Evolutionary conservation across 495 filamentous ascomycete genomes (phyloP).

Genomic region (Neurospora sp.): DNA sequence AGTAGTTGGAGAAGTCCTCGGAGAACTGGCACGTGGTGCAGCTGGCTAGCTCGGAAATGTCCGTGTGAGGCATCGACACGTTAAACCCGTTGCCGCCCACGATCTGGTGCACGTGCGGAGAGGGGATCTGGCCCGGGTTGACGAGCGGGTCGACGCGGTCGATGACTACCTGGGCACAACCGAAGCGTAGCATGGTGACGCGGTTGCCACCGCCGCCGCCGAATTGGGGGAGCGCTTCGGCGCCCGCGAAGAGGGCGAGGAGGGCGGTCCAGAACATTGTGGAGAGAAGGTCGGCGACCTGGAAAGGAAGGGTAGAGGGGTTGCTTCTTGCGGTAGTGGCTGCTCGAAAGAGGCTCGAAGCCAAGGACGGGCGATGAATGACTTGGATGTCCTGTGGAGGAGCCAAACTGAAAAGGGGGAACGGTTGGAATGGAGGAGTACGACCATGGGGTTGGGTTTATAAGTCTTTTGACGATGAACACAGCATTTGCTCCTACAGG

Average conservation of each 20-base stretch:
- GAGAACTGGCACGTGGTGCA: conserved; percentile 34
- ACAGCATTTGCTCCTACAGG: too few relatives aligned
- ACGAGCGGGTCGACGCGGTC: conserved; percentile 36
- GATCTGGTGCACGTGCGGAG: conserved; percentile 34
- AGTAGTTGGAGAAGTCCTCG: conserved; percentile 40
- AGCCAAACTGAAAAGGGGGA: not conserved
- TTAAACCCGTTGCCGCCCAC: conserved; percentile 35
- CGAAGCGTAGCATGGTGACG: conserved; percentile 38
- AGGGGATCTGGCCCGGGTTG: conserved; percentile 30
- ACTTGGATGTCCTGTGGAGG: not conserved
- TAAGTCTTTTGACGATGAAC: not conserved
- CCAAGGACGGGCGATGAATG: not conserved
- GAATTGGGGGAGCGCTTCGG: conserved; percentile 28
- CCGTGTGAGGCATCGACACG: conserved; percentile 31
- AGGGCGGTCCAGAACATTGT: conserved; percentile 31
- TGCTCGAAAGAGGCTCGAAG: not conserved
- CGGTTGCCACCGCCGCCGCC: conserved; percentile 18
- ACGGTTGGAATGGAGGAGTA: not conserved
- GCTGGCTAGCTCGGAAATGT: conserved; percentile 24
- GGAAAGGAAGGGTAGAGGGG: not conserved
- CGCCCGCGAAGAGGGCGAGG: conserved; percentile 26
- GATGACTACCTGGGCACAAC: conserved; percentile 33
- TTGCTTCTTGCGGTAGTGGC: not conserved
- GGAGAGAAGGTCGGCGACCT: not conserved
- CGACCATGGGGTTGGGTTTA: not conserved